A percentile compares a stretch with the other conserved stretches of the same genome.
These are phyloP conservation scores for Yamadazyma kitorensis DNA, from an alignment of 805 yeast species.

Conservation along the genomic window DNA sequence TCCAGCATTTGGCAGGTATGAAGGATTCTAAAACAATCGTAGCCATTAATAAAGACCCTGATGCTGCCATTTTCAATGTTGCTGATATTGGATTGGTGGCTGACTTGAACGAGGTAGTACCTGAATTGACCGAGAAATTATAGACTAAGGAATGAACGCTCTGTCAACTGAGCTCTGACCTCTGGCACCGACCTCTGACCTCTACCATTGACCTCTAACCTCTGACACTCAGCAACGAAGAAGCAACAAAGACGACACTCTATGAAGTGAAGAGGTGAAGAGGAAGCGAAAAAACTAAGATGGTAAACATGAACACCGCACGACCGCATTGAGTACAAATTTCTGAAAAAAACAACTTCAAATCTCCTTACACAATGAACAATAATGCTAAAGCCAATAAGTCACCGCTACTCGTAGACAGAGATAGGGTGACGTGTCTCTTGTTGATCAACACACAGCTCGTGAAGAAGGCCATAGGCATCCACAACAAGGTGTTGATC, in stretches of 20 bases:
- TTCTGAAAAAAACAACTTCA: no score
- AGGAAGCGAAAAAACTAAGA: no score
- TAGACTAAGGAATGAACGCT: no score
- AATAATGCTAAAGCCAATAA: slow-evolving; percentile 2
- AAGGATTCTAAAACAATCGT: slow-evolving; percentile 92
- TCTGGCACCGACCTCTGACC: no score
- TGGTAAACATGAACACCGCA: no score
- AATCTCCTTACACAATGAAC: neutral
- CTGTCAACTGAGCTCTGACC: no score
- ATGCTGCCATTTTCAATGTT: slow-evolving; percentile 87
- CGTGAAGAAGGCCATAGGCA: slow-evolving; percentile 37
- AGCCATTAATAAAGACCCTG: slow-evolving; percentile 92
- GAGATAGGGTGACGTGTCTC: slow-evolving; percentile 42
- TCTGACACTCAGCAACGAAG: no score
- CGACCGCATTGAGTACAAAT: no score
- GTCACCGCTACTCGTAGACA: slow-evolving; percentile 15
- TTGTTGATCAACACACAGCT: slow-evolving; percentile 41
- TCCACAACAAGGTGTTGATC: slow-evolving; percentile 33
- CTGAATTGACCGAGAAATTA: slow-evolving; percentile 83
- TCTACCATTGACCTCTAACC: no score
- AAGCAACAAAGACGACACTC: no score
- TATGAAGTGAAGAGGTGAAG: no score
- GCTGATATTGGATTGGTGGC: slow-evolving; percentile 91
- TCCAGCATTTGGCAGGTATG: slow-evolving; percentile 98
- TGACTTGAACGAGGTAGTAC: slow-evolving; percentile 80